A percentile compares a stretch with the other conserved stretches of the same genome.
These are phyloP conservation scores for Tulasnella sp. DNA, from an alignment of 768 basidiomycete genomes.

Conservation along the genomic window DNA sequence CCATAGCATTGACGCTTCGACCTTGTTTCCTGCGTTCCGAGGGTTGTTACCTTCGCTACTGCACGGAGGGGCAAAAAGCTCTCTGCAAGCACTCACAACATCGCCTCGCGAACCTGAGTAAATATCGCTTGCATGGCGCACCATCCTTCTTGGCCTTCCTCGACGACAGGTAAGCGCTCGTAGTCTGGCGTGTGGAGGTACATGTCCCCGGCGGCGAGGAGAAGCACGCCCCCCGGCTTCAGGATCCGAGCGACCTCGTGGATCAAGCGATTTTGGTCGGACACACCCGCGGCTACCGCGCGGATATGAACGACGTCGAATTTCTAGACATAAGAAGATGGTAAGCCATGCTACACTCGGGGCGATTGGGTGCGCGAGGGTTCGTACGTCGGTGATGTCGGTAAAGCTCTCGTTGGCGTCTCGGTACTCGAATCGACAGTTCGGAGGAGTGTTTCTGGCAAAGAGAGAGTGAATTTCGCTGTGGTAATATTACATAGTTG, in stretches of 20 bases:
- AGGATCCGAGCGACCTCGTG: not conserved
- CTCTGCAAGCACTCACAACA: not conserved
- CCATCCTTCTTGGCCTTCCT: constrained; percentile 8
- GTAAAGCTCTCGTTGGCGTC: not conserved
- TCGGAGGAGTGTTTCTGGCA: not conserved
- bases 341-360: not conserved
- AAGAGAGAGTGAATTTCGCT: not conserved
- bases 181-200: not conserved
- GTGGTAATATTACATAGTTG: not conserved
- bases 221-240: not conserved
- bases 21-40: not conserved
- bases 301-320: constrained; percentile 7
- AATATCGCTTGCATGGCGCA: not conserved
- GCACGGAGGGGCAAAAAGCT: too few species aligned
- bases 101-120: not conserved
- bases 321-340: not conserved
- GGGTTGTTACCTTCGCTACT: not conserved
- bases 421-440: not conserved
- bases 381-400: not conserved
- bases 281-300: not conserved
- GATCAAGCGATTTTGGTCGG: not conserved
- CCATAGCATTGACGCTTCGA: not conserved
- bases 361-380: not conserved
- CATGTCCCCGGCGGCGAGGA: not conserved
- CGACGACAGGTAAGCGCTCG: not conserved